These are phyloP conservation scores for Wickerhamomyces subpelliculosus DNA, from an alignment of 805 yeast species.

Conservation along the genomic window DNA sequence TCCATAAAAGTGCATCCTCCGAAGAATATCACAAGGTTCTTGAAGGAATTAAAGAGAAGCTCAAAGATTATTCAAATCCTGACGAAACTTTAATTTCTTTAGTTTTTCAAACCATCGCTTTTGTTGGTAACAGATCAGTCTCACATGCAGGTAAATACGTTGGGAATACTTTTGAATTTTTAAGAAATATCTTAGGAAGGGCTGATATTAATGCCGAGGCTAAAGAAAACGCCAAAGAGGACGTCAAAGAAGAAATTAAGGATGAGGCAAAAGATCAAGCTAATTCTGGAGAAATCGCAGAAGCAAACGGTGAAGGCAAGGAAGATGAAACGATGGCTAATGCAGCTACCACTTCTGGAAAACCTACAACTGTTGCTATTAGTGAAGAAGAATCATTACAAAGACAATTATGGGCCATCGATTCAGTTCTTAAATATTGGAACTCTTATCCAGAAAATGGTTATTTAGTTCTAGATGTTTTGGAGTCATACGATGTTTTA, in stretches of 20 bases:
- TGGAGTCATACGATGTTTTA: conserved; percentile 40
- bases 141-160: conserved; percentile 64
- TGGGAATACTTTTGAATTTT: conserved; percentile 28
- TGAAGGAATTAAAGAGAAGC: conserved; percentile 23
- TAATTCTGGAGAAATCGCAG: conserved; percentile 2
- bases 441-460: conserved; percentile 59
- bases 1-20: conserved; percentile 25
- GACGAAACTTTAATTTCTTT: conserved; percentile 48
- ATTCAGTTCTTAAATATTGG: conserved; percentile 60
- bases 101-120: conserved; percentile 64
- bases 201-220: too few species aligned
- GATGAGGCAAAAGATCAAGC: background rate
- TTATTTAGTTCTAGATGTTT: conserved; percentile 46
- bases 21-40: conserved; percentile 25
- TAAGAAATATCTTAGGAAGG: conserved; percentile 28
- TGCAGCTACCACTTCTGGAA: background rate
- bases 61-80: conserved; percentile 26
- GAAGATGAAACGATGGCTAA: background rate
- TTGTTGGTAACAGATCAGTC: conserved; percentile 82
- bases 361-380: too few species aligned
- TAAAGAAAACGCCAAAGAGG: conserved; percentile 3
- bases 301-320: background rate
- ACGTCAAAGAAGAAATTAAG: background rate
- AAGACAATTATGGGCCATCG: conserved; percentile 40
- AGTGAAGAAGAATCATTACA: conserved; percentile 22